Evolutionary conservation across 129 eudicot genomes (phyloP).

Genomic region (Escallonia rubra): DNA sequence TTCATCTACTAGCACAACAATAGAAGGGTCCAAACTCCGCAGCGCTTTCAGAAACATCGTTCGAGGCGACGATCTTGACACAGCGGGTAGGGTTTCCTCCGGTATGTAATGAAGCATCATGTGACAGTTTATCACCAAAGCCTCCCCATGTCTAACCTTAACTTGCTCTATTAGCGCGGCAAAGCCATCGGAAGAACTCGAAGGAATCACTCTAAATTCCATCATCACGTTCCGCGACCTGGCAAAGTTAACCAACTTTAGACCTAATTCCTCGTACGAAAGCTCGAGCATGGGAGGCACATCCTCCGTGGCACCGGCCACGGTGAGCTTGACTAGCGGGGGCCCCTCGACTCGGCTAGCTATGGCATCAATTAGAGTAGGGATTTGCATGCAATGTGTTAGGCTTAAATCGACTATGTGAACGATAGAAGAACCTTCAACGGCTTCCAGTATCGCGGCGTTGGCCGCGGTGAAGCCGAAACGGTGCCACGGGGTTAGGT

Average conservation of each 20-base stretch:
- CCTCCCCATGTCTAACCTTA: constrained; percentile 39
- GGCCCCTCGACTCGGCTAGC: constrained; percentile 53
- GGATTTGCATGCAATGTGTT: constrained; percentile 98
- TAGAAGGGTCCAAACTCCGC: constrained; percentile 54
- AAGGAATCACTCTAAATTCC: constrained; percentile 64
- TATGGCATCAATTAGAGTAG: constrained; percentile 74
- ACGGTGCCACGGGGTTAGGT: constrained; percentile 93
- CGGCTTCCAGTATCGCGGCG: constrained; percentile 71
- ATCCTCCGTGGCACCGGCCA: constrained; percentile 58
- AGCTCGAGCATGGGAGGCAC: constrained; percentile 72
- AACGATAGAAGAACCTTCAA: constrained; percentile 43
- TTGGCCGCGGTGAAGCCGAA: constrained; percentile 93
- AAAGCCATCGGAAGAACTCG: constrained; percentile 62
- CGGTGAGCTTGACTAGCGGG: constrained; percentile 68
- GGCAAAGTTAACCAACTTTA: constrained; percentile 67
- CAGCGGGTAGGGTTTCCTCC: constrained; percentile 46
- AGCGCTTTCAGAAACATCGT: constrained; percentile 58
- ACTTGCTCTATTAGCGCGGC: constrained; percentile 54
- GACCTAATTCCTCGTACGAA: constrained; percentile 76
- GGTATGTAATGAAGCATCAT: constrained; percentile 91
- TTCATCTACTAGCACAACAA: constrained; percentile 73
- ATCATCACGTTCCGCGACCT: constrained; percentile 56
- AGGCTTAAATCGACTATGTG: constrained; percentile 77
- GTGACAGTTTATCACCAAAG: constrained; percentile 76
- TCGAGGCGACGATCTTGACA: constrained; percentile 25